These are phyloP conservation scores for Monilinia fructigena DNA, from an alignment of 2,329 filamentous ascomycete species.

Conservation along the genomic window DNA sequence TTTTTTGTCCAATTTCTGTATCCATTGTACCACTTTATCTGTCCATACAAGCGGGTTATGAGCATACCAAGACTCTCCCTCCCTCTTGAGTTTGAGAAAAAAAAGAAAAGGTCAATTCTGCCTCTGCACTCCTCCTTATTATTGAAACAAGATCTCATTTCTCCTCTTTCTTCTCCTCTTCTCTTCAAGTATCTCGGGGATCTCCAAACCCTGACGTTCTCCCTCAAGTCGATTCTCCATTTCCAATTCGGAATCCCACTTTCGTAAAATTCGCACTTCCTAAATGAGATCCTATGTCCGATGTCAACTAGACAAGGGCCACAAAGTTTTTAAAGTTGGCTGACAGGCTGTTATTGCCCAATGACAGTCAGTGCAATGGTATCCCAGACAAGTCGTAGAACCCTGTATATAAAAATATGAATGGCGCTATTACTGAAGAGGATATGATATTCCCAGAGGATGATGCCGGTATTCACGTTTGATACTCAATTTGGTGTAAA, in stretches of 20 bases:
- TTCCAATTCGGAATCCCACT: conserved; percentile 10
- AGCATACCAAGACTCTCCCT: not conserved
- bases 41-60: not conserved
- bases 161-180: not conserved
- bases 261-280: conserved; percentile 5
- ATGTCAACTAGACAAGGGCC: conserved; percentile 12
- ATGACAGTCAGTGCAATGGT: conserved; percentile 3
- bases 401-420: not conserved
- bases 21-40: not conserved
- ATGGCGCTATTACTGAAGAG: not conserved
- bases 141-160: not conserved
- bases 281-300: conserved; percentile 19
- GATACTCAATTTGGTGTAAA: not conserved
- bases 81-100: not conserved
- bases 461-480: not conserved
- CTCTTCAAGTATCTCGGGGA: conserved; percentile 9
- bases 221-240: not conserved
- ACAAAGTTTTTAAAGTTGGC: conserved; percentile 11
- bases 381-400: conserved; percentile 1
- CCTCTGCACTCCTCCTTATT: not conserved
- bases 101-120: not conserved
- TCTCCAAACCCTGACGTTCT: conserved; percentile 9
- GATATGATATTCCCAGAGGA: not conserved
- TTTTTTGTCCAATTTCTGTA: not conserved
- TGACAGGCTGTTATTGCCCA: conserved; percentile 7